Conservation (phyloP, 805 yeast species). For the Metschnikowia henanensis region DNA sequence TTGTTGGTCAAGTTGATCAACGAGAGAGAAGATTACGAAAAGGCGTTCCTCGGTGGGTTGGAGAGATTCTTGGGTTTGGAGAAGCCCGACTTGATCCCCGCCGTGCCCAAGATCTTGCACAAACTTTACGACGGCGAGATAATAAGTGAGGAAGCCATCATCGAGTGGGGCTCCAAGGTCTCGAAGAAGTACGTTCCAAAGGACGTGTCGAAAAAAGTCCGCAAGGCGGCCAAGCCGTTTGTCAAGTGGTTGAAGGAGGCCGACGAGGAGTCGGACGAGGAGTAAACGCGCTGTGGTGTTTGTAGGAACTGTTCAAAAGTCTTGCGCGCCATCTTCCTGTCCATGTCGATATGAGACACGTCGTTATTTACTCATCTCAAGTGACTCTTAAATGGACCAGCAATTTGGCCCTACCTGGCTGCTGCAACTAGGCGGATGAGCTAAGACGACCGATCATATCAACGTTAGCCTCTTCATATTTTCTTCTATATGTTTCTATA, state of each 20-base stretch:
- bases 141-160: slow-evolving; percentile 76
- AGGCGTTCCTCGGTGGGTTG: slow-evolving; percentile 91
- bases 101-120: slow-evolving; percentile 80
- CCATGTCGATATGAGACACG: no score
- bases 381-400: no score
- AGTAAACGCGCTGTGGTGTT: slow-evolving; percentile 35
- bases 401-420: no score
- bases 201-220: slow-evolving; percentile 87
- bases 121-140: slow-evolving; percentile 81
- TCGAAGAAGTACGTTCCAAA: slow-evolving; percentile 93
- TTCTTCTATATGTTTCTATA: no score
- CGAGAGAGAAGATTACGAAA: slow-evolving; percentile 65
- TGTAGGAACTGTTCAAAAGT: no score
- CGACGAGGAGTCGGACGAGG: slow-evolving; percentile 75
- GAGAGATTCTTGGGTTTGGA: slow-evolving; percentile 90
- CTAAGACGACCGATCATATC: no score
- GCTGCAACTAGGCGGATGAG: no score
- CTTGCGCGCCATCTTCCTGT: no score
- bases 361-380: no score
- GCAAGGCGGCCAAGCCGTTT: slow-evolving; percentile 96
- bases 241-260: slow-evolving; percentile 94
- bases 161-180: slow-evolving; percentile 86
- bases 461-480: no score
- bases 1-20: slow-evolving; percentile 76
- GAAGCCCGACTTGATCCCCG: slow-evolving; percentile 64